Conservation (phyloP, 2,329 filamentous ascomycete species). For the Cladophialophora exuberans region DNA sequence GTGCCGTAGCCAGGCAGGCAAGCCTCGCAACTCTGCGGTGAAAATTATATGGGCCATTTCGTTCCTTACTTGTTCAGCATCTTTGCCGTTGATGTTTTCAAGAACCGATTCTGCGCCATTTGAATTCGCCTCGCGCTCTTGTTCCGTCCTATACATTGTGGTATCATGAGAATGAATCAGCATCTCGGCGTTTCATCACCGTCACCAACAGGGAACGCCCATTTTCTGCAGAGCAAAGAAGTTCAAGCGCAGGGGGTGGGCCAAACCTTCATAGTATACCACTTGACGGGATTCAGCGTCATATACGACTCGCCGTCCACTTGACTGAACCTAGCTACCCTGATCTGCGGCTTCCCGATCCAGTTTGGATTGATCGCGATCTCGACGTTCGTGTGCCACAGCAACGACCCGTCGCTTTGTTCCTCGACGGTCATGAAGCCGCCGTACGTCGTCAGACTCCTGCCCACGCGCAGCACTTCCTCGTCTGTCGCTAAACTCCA, state of each 20-base stretch:
- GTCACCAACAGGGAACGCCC: not conserved
- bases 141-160: slow-evolving; percentile 27
- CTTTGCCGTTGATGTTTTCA: too few species aligned
- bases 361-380: slow-evolving; percentile 24
- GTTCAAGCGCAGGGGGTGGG: not conserved
- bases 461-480: slow-evolving; percentile 16
- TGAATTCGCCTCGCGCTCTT: slow-evolving; percentile 19
- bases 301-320: slow-evolving; percentile 16
- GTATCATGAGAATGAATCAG: too few species aligned
- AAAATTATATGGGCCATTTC: too few species aligned
- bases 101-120: slow-evolving; percentile 25
- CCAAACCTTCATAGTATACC: slow-evolving; percentile 23
- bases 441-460: slow-evolving; percentile 17
- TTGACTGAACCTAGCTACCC: slow-evolving; percentile 7
- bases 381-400: slow-evolving; percentile 27
- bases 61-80: too few species aligned
- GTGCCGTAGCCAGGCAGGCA: too few species aligned
- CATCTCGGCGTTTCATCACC: too few species aligned
- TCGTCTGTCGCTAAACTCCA: slow-evolving; percentile 19
- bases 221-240: not conserved
- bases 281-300: slow-evolving; percentile 20
- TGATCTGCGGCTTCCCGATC: slow-evolving; percentile 23
- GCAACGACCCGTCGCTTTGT: slow-evolving; percentile 10
- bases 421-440: slow-evolving; percentile 20
- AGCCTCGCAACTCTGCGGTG: too few species aligned